Conservation (phyloP, 1,139 yeast genomes). For the Scheffersomyces stambukii region DNA sequence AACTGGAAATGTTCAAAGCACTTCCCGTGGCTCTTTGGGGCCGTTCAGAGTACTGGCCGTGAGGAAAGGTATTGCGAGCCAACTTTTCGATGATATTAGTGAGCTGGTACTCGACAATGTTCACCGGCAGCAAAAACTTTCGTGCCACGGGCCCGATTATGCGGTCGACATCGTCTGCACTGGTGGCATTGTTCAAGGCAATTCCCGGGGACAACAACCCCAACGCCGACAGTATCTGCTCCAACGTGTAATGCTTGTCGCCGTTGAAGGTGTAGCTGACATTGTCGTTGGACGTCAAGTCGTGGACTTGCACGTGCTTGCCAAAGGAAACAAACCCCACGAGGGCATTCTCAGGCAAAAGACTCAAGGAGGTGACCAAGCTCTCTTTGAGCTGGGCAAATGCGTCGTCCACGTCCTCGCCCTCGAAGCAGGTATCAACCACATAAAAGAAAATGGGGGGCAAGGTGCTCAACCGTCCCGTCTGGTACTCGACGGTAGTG, state of each 20-base stretch:
- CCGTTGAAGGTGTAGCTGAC: slow-evolving; percentile 53
- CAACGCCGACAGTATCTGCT: slow-evolving; percentile 47
- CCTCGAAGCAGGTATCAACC: slow-evolving; percentile 63
- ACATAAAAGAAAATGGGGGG: slow-evolving; percentile 59
- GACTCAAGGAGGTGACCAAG: slow-evolving; percentile 46
- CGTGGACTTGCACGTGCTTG: slow-evolving; percentile 61
- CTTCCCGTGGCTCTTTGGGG: slow-evolving; percentile 60
- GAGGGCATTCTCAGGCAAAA: slow-evolving; percentile 57
- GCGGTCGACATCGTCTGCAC: slow-evolving; percentile 2
- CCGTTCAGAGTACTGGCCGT: slow-evolving; percentile 42
- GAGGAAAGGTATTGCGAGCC: slow-evolving; percentile 50
- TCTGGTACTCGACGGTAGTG: slow-evolving; percentile 58
- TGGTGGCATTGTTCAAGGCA: slow-evolving; percentile 11
- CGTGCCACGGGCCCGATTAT: slow-evolving; percentile 26
- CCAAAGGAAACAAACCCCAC: slow-evolving; percentile 63
- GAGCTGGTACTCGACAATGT: slow-evolving; percentile 53
- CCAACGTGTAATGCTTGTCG: slow-evolving; percentile 46
- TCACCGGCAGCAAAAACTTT: slow-evolving; percentile 44
- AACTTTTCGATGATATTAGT: slow-evolving; percentile 52
- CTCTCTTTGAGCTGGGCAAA: slow-evolving; percentile 52
- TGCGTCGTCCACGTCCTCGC: slow-evolving; percentile 34
- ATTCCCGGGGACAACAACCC: slow-evolving; percentile 48
- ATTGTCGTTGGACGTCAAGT: slow-evolving; percentile 34
- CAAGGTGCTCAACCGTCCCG: slow-evolving; percentile 38
- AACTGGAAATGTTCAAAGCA: slow-evolving; percentile 59